Evolutionary conservation across 306 rosid species (phyloP).

Genomic region (Vachellia collinsii): DNA sequence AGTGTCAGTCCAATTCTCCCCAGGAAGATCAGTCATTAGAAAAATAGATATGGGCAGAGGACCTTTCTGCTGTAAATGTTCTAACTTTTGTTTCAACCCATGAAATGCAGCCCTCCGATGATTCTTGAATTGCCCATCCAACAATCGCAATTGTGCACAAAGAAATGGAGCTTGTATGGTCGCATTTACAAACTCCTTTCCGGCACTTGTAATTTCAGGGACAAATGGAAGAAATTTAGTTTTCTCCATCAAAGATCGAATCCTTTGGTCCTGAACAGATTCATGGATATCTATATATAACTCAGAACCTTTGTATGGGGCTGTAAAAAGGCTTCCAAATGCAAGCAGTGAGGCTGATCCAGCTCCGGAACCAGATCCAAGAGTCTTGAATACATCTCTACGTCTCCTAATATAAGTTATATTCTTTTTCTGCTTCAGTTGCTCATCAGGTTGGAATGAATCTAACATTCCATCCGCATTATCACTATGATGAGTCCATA

Average conservation of each 20-base stretch:
- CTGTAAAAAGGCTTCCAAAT: conserved; percentile 90
- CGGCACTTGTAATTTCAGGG: conserved; percentile 39
- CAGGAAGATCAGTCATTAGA: conserved; percentile 90
- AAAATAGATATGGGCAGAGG: conserved; percentile 61
- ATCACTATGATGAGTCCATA: background rate
- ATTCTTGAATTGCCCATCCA: conserved; percentile 95
- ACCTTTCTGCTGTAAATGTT: conserved; percentile 52
- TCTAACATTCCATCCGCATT: background rate
- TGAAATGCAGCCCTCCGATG: conserved; percentile 74
- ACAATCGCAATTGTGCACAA: conserved; percentile 84
- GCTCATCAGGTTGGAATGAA: conserved; percentile 63
- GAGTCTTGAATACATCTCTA: conserved; percentile 61
- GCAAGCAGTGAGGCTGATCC: conserved; percentile 71
- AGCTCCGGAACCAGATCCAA: conserved; percentile 77
- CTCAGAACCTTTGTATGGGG: conserved; percentile 79
- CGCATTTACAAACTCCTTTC: conserved; percentile 54
- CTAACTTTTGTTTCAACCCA: conserved; percentile 59
- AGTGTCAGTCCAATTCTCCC: conserved; percentile 71
- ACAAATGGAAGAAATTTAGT: conserved; percentile 2
- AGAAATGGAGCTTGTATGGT: conserved; percentile 70
- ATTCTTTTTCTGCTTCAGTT: conserved; percentile 78
- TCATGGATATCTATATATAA: conserved; percentile 64
- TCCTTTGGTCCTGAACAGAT: conserved; percentile 35
- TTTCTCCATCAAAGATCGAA: background rate
- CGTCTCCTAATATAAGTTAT: conserved; percentile 62